Percentiles rank a stretch among this genome's conserved stretches.
phyloP scores from a whole-genome alignment of 176 grass and related monocot genomes.

The Avena atlantica region DNA sequence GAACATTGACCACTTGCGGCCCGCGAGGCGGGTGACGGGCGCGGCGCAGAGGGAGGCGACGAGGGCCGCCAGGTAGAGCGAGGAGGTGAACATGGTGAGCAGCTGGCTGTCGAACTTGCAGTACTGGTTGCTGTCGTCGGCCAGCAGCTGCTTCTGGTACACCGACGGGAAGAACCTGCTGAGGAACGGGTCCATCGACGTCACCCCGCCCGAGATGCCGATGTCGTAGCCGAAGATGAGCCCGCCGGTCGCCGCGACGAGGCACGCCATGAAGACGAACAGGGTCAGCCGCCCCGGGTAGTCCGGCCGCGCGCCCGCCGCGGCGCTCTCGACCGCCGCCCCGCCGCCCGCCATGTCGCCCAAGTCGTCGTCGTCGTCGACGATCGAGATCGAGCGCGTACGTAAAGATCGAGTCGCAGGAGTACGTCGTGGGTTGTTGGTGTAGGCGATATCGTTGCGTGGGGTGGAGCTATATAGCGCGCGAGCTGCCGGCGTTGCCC shows the following conservation, averaged over 20 bases:
- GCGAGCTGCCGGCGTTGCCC: no score
- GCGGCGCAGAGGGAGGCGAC: conserved; percentile 68
- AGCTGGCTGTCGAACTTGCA: conserved; percentile 92
- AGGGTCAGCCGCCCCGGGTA: conserved; percentile 43
- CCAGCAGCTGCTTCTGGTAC: conserved; percentile 45
- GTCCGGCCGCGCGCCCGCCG: neutral
- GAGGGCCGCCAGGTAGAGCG: conserved; percentile 86
- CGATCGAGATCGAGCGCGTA: neutral
- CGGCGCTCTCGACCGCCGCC: neutral
- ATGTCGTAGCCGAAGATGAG: conserved; percentile 60
- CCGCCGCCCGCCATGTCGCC: conserved; percentile 45
- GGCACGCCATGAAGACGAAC: conserved; percentile 46
- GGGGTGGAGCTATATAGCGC: neutral
- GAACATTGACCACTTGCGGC: conserved; percentile 82
- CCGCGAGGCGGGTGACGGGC: conserved; percentile 55
- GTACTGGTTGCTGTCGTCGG: conserved; percentile 57
- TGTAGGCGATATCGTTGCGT: neutral
- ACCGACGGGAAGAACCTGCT: conserved; percentile 68
- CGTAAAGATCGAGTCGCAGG: neutral
- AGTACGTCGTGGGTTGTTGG: neutral
- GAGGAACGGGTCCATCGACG: conserved; percentile 74
- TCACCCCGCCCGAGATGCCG: conserved; percentile 65
- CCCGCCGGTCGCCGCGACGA: conserved; percentile 31
- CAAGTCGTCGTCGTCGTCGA: neutral
- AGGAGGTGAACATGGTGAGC: conserved; percentile 96